Evolutionary conservation across 2,329 filamentous ascomycete species (phyloP), one percentile per base, ranked within the genome.

Genomic region (Ophiocordyceps sinensis): DNA sequence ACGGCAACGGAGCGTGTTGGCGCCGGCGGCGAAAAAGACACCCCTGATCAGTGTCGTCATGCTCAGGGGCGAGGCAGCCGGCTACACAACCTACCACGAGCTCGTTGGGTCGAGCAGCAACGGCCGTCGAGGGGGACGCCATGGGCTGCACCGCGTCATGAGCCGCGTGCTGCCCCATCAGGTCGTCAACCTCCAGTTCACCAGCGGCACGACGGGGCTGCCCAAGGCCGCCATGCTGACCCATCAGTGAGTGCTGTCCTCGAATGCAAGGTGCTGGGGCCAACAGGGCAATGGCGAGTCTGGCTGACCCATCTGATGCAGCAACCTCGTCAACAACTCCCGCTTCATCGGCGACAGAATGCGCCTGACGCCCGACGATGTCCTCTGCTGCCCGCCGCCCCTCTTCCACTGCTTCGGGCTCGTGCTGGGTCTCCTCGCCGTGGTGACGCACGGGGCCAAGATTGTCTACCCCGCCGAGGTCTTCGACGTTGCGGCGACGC

Each of bases 341-440:
- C 72, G 77, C 28, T 82, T 82, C 61, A 79, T 82, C 39, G 83
- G 82, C 41, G 80, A 85, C 57, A 73, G 82, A 36, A 82, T 87
- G 79, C 69, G 73, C 6, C 68, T 89, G 14, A 77, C 74, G 0
- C 62, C 73, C 3, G 64, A 68, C 37, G 82, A 88, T 53, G 66
- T 79, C 8, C 68, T 91, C 11, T 89, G 84, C 65, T 91, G 85
- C 56, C 84, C 84, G 3, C 84, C 85, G 0, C 85, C 85, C 0
- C 69, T 91, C 4, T 91, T 91, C 66, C 85, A 91, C 64, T 89
- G 83, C 64, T 89, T 89, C 54, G 84, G 84, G 2, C 72, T 89
- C 8, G 82, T 88, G 1, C 73, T 87, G 3, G 84, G 84, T 9
- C 68, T 88, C 36, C 70, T 88, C 42, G 78, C 82, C 2, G 70